A percentile compares a stretch with the other conserved stretches of the same genome.
These are phyloP conservation scores for Babesia sp. DNA, from an alignment of 169 alveolate genomes.

Conservation along the genomic window DNA sequence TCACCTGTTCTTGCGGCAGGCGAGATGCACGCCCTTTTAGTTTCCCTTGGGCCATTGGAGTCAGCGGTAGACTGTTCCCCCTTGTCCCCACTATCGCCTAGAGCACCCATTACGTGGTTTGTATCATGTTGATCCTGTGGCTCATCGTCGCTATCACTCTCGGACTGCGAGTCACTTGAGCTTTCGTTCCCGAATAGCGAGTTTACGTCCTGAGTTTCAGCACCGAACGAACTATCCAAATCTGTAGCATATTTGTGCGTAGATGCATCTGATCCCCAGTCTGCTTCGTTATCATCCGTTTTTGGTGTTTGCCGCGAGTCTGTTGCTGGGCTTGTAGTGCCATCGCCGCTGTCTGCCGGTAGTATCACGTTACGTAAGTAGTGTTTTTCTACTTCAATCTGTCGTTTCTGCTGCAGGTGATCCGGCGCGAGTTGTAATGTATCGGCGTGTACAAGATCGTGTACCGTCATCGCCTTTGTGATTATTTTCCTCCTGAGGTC, in stretches of 20 bases:
- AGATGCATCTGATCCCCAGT: not conserved
- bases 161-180: not conserved
- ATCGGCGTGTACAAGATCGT: constrained; percentile 64
- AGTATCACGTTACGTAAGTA: constrained; percentile 68
- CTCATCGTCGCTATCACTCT: not conserved
- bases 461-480: constrained; percentile 48
- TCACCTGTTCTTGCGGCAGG: not conserved
- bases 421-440: constrained; percentile 73
- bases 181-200: not conserved
- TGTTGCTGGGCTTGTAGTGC: not conserved
- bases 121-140: not conserved
- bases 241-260: not conserved
- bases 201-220: not conserved
- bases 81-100: not conserved
- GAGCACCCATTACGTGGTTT: not conserved
- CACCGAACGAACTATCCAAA: not conserved
- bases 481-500: constrained; percentile 69
- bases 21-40: not conserved
- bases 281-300: not conserved
- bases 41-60: too few relatives aligned
- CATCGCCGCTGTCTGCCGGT: constrained; percentile 11
- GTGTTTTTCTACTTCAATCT: constrained; percentile 66
- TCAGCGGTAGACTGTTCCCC: not conserved
- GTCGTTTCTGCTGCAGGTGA: constrained; percentile 47
- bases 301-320: not conserved